Conservation (phyloP, 148 eudicot genomes). For the Camellia sinensis region DNA sequence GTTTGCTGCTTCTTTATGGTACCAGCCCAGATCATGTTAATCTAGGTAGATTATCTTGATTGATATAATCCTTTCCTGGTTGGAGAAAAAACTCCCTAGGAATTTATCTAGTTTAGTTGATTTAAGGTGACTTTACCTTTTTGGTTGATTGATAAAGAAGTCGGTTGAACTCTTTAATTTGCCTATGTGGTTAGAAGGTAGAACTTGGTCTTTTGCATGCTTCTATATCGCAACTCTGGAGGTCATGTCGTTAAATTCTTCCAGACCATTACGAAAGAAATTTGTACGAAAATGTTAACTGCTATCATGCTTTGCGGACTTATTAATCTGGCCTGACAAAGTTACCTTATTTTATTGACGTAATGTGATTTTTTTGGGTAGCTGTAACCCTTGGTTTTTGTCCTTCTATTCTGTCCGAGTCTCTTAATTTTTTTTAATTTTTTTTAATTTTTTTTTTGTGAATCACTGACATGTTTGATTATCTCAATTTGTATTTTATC, state of each 20-base stretch:
- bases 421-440: neutral
- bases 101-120: neutral
- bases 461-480: neutral
- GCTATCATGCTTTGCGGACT: neutral
- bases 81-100: no score
- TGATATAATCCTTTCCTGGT: no score
- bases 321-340: neutral
- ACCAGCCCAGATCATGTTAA: neutral
- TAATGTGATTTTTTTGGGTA: neutral
- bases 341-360: neutral
- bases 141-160: neutral
- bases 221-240: no score
- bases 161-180: no score
- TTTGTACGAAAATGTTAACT: neutral
- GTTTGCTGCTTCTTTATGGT: conserved; percentile 1
- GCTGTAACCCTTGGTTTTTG: neutral
- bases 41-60: no score
- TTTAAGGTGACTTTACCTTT: neutral
- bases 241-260: no score
- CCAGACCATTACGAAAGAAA: neutral
- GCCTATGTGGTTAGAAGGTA: no score
- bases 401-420: neutral
- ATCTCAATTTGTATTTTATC: neutral
- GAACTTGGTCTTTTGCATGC: no score
- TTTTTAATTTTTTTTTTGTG: neutral